A percentile compares a stretch with the other conserved stretches of the same genome.
These are phyloP conservation scores for Yamadazyma epiphylla DNA, from an alignment of 1,139 yeast genomes.

Conservation along the genomic window DNA sequence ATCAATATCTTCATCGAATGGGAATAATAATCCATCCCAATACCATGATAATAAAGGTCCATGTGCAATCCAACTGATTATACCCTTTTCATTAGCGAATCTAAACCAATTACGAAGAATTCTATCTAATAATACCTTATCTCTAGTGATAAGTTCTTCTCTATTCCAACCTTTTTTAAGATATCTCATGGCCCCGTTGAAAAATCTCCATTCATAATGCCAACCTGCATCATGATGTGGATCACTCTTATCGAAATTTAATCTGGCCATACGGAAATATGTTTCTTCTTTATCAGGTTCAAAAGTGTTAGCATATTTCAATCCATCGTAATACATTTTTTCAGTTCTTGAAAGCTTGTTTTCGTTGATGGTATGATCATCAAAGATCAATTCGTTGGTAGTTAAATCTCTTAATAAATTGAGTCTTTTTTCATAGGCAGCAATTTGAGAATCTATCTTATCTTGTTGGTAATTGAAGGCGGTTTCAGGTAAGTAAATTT, in stretches of 20 bases:
- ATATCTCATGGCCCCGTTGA: constrained; percentile 37
- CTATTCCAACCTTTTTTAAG: constrained; percentile 26
- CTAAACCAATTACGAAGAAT: constrained; percentile 31
- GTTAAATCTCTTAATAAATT: constrained; percentile 11
- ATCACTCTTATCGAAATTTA: constrained; percentile 18
- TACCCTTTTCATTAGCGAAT: constrained; percentile 27
- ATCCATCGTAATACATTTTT: constrained; percentile 22
- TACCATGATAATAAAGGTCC: constrained; percentile 41
- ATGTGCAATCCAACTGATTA: constrained; percentile 40
- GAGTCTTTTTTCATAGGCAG: constrained; percentile 14
- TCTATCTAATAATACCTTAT: constrained; percentile 25
- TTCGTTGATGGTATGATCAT: constrained; percentile 13
- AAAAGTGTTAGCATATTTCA: constrained; percentile 18
- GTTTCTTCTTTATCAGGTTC: constrained; percentile 20
- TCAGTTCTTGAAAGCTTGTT: constrained; percentile 18
- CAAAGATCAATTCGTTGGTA: constrained; percentile 18
- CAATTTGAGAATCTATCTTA: constrained; percentile 18
- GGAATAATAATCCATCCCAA: constrained; percentile 35
- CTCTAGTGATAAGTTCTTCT: constrained; percentile 21
- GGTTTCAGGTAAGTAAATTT: constrained; percentile 16
- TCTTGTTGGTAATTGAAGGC: constrained; percentile 21
- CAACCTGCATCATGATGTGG: constrained; percentile 28
- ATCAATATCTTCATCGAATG: constrained; percentile 36
- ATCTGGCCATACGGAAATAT: constrained; percentile 33
- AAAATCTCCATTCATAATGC: constrained; percentile 44